These are phyloP conservation scores for Saksenaea oblongispora DNA, from an alignment of 371 early-diverging fungal genomes.

Conservation along the genomic window DNA sequence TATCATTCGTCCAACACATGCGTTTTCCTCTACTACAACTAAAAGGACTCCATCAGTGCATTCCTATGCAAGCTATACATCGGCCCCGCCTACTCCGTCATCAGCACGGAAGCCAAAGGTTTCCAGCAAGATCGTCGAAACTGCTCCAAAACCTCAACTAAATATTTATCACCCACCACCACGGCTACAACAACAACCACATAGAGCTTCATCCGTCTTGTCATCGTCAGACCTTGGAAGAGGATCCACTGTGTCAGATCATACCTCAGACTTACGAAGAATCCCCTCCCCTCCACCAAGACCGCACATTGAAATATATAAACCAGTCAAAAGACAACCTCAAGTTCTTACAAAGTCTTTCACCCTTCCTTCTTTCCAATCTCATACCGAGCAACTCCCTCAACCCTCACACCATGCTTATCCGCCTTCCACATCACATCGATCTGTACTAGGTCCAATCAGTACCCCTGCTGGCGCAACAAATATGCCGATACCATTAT, in stretches of 20 bases:
- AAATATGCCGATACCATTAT: neutral
- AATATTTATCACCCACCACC: neutral
- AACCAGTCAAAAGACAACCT: conserved; percentile 5
- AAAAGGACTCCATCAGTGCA: neutral
- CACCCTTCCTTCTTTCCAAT: neutral
- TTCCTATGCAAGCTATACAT: neutral
- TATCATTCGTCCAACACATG: conserved; percentile 15
- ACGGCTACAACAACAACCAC: conserved; percentile 4
- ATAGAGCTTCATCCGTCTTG: neutral
- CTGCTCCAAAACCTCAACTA: neutral
- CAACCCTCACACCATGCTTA: neutral
- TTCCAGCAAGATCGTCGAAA: conserved; percentile 2
- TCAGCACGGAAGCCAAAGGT: neutral
- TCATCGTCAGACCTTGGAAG: conserved; percentile 3
- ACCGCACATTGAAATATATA: conserved; percentile 19
- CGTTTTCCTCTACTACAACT: conserved; percentile 9
- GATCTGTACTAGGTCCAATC: conserved; percentile 8
- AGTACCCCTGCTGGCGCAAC: neutral
- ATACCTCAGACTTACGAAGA: neutral
- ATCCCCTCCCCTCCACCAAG: neutral
- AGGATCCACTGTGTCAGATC: neutral
- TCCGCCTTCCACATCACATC: neutral
- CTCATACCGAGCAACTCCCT: neutral
- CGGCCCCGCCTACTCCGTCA: neutral
- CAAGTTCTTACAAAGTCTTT: conserved; percentile 2